These are phyloP conservation scores for Diaporthe helianthi DNA, from an alignment of 2,329 filamentous ascomycete genomes.

Conservation along the genomic window DNA sequence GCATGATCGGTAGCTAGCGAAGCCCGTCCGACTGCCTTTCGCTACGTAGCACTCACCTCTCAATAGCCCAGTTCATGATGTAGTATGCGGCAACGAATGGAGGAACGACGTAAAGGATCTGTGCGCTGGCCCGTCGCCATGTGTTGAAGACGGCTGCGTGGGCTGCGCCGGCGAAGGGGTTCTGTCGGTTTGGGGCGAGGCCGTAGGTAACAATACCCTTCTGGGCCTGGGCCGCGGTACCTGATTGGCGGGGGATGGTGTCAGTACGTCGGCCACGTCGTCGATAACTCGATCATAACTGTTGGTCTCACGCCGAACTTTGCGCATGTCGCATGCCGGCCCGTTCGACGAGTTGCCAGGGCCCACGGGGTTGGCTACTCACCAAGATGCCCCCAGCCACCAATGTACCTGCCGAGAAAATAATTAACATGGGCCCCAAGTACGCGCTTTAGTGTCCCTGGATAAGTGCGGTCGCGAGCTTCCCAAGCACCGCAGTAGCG, in stretches of 20 bases:
- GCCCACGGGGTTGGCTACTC: constrained; percentile 50
- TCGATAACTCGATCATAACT: background rate
- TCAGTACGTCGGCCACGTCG: constrained; percentile 47
- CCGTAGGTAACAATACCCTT: constrained; percentile 75
- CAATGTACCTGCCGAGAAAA: constrained; percentile 66
- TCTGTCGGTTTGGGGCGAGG: constrained; percentile 86
- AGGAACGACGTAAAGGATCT: constrained; percentile 89
- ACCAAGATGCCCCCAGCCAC: constrained; percentile 79
- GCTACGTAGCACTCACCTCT: constrained; percentile 69
- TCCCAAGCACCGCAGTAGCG: background rate
- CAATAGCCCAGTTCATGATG: constrained; percentile 87
- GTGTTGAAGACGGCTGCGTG: constrained; percentile 94
- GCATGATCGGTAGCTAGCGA: background rate
- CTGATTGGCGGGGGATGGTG: background rate
- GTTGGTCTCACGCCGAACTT: background rate
- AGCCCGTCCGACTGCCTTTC: background rate
- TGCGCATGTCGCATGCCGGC: background rate
- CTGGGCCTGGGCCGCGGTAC: constrained; percentile 54
- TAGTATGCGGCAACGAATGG: constrained; percentile 81
- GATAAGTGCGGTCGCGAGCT: background rate
- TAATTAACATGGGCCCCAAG: constrained; percentile 37
- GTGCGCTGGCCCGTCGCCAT: constrained; percentile 82
- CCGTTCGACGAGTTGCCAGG: background rate
- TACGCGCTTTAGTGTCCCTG: background rate
- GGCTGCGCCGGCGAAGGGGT: constrained; percentile 78